Percentiles rank a stretch among this genome's conserved stretches.
Evolutionary conservation across 2,329 filamentous ascomycete species (phyloP).

Genomic region (Pyrenophora teres): DNA sequence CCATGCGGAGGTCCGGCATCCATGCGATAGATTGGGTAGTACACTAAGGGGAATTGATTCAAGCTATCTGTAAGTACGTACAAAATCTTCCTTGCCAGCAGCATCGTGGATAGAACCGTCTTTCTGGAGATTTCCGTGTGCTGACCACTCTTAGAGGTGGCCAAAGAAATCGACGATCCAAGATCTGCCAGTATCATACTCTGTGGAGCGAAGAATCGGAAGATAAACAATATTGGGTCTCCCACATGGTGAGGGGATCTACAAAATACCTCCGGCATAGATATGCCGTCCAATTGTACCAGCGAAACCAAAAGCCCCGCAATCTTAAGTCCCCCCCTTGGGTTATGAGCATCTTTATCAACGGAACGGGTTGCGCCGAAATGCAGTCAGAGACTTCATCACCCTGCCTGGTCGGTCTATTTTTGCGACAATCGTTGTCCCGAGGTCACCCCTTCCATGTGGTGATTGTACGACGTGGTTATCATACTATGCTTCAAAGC

Average conservation of each 20-base stretch:
- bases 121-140: no score
- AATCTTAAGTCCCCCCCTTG: background rate
- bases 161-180: background rate
- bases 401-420: background rate
- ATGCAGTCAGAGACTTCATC: background rate
- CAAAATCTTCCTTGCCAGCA: background rate
- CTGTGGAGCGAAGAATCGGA: no score
- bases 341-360: background rate
- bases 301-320: background rate
- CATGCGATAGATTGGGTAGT: background rate
- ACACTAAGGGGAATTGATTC: background rate
- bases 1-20: background rate
- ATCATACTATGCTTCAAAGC: background rate
- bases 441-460: background rate
- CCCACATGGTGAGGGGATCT: background rate
- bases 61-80: background rate
- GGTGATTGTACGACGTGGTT: no score
- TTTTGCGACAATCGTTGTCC: constrained; percentile 1
- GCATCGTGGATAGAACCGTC: no score
- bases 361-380: constrained; percentile 5
- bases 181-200: background rate
- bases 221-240: background rate
- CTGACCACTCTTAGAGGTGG: no score
- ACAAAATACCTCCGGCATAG: no score
- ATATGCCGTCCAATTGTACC: no score